These are phyloP conservation scores for Podaxis mareebaensis DNA, from an alignment of 768 basidiomycete species.

Conservation along the genomic window DNA sequence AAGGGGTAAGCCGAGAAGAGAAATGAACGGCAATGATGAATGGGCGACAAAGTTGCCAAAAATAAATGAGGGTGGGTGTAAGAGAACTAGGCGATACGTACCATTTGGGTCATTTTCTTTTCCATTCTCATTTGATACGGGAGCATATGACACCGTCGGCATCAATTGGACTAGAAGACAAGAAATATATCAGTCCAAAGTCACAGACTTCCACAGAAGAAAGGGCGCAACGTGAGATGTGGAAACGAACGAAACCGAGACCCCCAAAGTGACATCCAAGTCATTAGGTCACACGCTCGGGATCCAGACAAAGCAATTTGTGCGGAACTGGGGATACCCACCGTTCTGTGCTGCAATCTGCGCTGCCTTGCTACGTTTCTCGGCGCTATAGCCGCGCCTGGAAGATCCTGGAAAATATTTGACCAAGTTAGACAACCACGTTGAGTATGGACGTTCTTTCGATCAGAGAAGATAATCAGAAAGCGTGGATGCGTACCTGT, in stretches of 20 bases:
- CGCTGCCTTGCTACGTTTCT: constrained; percentile 72
- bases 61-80: constrained; percentile 4
- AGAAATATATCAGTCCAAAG: constrained; percentile 8
- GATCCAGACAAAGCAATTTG: constrained; percentile 8
- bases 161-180: constrained; percentile 40
- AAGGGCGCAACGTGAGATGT: constrained; percentile 7
- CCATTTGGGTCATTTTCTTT: constrained; percentile 13
- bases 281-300: constrained; percentile 2
- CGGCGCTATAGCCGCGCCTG: constrained; percentile 69
- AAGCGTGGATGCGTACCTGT: constrained; percentile 24
- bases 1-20: background rate
- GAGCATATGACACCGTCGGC: constrained; percentile 44
- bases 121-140: constrained; percentile 31
- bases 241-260: background rate
- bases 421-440: constrained; percentile 10
- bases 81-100: background rate
- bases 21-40: constrained; percentile 4
- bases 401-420: constrained; percentile 37
- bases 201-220: constrained; percentile 10
- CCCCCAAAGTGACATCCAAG: background rate
- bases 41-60: constrained; percentile 11
- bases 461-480: constrained; percentile 16
- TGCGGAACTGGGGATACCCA: constrained; percentile 29
- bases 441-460: constrained; percentile 1
- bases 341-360: constrained; percentile 67